Evolutionary conservation across 352 stramenopile genomes (phyloP), one percentile per base, ranked within the genome.

Genomic region (Pythium dissotocum): DNA sequence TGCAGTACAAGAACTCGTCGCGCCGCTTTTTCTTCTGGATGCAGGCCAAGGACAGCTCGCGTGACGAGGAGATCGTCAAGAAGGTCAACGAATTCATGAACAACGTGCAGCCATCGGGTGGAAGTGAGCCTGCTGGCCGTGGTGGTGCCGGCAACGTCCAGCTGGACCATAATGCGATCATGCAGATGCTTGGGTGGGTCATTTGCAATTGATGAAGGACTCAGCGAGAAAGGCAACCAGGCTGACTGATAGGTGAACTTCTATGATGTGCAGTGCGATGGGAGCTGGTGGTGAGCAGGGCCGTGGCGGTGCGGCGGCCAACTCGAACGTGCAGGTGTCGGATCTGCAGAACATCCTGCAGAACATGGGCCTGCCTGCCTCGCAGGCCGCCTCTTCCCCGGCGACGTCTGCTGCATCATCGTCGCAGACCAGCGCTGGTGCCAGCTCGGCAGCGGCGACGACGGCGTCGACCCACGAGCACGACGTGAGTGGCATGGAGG

Each of bases 11-110:
- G 72, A 94, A 93, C 73, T 96, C 85, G 63, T 85, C 85, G 8
- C 88, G 93, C 18, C 89, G 92, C 24, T 98, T 98, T 76, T 97
- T 98, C 75, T 98, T 98, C 75, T 98, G 93, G 93, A 97, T 98
- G 91, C 93, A 98, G 85, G 91, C 94, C 77, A 97, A 96, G 75
- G 85, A 96, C 71, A 80, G 74, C 42, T 86, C 86, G 21, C 89
- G 94, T 35, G 91, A 97, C 60, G 88, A 95, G 38, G 91, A 96
- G 55, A 71, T 93, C 10, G 77, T 80, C 30, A 93, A 92, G 72
- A 97, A 96, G 64, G 77, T 96, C 32, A 95, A 97, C 73, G 87
- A 95, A 58, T 88, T 77, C 67, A 97, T 97, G 87, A 96, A 95
- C 66, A 94, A 94, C 55, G 80, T 83, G 24, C 76, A 88, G 63